Conservation (phyloP, 306 rosid genomes). For the Prunus dulcis region DNA sequence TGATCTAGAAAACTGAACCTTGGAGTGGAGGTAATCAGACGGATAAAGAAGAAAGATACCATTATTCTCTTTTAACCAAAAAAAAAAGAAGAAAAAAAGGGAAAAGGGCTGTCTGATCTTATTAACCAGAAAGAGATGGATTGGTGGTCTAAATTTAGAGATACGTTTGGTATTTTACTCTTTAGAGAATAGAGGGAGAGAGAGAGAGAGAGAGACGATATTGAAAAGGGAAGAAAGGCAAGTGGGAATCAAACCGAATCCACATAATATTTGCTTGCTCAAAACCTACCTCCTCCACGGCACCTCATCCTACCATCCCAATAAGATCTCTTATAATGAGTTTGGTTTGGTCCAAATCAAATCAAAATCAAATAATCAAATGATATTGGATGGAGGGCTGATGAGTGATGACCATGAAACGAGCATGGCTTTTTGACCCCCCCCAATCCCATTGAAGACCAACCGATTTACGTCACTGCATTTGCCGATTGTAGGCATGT, state of each 20-base stretch:
- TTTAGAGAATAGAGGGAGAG: not conserved
- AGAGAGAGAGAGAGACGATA: not conserved
- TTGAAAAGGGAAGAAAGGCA: not conserved
- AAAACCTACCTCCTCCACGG: too few species aligned
- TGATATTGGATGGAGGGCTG: not conserved
- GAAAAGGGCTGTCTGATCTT: not conserved
- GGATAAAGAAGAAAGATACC: not conserved
- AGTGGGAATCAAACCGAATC: constrained; percentile 9
- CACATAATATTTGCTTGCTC: not conserved
- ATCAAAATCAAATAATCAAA: not conserved
- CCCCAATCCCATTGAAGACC: not conserved
- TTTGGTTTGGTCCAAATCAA: not conserved
- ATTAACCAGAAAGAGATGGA: not conserved
- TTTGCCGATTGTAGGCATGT: not conserved
- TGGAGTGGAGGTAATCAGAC: not conserved
- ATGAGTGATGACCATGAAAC: not conserved
- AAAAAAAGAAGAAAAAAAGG: not conserved
- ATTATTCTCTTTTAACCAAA: not conserved
- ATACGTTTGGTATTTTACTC: not conserved
- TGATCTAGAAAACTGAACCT: not conserved
- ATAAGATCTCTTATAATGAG: not conserved
- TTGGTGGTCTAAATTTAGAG: not conserved
- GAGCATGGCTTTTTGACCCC: not conserved
- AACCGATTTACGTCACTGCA: not conserved
- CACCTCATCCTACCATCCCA: too few species aligned